Base-by-base conservation (phyloP, 257 asterid genomes). In the Linaria vulgaris region DNA sequence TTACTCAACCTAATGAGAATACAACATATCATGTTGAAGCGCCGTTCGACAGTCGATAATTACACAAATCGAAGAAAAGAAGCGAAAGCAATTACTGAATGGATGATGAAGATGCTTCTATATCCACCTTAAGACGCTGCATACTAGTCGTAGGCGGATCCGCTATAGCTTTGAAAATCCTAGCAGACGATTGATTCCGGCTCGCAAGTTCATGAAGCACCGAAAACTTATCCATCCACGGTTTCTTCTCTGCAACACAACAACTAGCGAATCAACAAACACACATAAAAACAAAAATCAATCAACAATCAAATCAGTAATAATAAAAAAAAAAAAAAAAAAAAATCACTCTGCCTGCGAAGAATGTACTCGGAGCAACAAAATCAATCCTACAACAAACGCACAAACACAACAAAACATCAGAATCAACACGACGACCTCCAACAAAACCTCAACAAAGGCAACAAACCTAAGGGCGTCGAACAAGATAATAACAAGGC, bases 131-230 rank as follows among this genome's bases (percentile, higher is more conserved):
- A 47, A 92, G 74, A 61, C 96, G 96, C 75, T 92, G 99, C 80
- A 92, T 81, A 76, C 95, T 92, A 62, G 99, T 92, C 17, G 99
- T 92, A 37, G 99, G 99, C 24, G 99, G 99, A 58, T 92, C 99
- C 12, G 99, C 97, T 58, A 78, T 74, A 72, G 98, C 97, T 82
- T 92, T 92, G 78, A 92, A 92, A 66, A 89, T 87, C 77, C 80
- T 82, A 55, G 95, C 73, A 34, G 91, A 74, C 47, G 80, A 79
- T 66, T 70, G 80, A 49, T 76, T 86, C 63, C 47, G 76, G 71
- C 85, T 78, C 61, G 95, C 96, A 77, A 85, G 72, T 44, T 82
- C 86, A 47, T 87, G 96, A 30, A 92, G 43, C 55, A 89, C 95
- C 30, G 77, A 77, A 64, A 92, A 76, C 72, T 75, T 92, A 76